Conservation (phyloP, 2,329 filamentous ascomycete genomes). For the Orbilia oligospora region DNA sequence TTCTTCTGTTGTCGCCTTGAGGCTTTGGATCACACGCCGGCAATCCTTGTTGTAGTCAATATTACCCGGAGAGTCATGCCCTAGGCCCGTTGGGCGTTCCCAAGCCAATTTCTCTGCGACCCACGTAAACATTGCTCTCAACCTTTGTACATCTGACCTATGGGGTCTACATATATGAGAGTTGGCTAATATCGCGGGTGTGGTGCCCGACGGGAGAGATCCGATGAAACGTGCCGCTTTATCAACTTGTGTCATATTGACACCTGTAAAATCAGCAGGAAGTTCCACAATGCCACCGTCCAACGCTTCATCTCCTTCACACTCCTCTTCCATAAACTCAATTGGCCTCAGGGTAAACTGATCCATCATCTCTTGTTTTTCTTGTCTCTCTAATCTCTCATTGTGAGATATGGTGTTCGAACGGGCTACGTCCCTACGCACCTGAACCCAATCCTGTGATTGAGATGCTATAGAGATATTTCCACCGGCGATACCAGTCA, state of each 20-base stretch:
- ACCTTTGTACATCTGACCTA: conserved; percentile 89
- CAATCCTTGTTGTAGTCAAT: conserved; percentile 84
- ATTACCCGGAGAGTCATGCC: conserved; percentile 72
- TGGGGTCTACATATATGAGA: conserved; percentile 95
- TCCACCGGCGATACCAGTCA: conserved; percentile 73
- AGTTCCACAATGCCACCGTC: conserved; percentile 87
- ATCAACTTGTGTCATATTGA: conserved; percentile 89
- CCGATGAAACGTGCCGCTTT: conserved; percentile 94
- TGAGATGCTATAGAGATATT: conserved; percentile 66
- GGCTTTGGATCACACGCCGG: conserved; percentile 84
- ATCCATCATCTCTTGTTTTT: conserved; percentile 95
- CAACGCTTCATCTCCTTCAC: conserved; percentile 89
- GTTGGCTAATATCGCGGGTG: conserved; percentile 84
- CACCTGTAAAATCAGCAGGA: conserved; percentile 81
- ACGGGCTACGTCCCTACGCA: conserved; percentile 92
- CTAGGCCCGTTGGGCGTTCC: conserved; percentile 76
- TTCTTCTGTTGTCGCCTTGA: conserved; percentile 87
- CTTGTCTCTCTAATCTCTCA: conserved; percentile 85
- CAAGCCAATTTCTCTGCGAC: conserved; percentile 93
- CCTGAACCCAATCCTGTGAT: conserved; percentile 90
- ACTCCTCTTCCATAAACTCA: conserved; percentile 85
- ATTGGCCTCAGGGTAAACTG: conserved; percentile 89
- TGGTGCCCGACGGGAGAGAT: conserved; percentile 84
- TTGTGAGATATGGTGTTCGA: conserved; percentile 93
- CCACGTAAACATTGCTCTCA: conserved; percentile 97